Evolutionary conservation across 179 eudicot genomes (phyloP).

Genomic region (Monotropa hypopitys): DNA sequence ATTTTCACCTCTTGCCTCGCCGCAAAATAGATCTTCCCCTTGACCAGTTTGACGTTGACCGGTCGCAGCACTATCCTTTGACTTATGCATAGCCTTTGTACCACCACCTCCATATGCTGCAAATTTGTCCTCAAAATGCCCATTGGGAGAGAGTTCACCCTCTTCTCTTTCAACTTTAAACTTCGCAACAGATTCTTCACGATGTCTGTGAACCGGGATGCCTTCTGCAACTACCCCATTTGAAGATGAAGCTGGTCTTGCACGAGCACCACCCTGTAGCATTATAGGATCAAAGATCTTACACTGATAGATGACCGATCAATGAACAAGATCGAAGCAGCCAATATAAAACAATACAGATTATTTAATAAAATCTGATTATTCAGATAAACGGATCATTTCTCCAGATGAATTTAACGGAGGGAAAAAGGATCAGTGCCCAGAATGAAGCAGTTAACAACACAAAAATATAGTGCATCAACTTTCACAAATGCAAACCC

Average conservation of each 20-base stretch:
- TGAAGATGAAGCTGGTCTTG: slow-evolving; percentile 12
- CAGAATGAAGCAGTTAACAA: background rate
- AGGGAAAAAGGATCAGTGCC: background rate
- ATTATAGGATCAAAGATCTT: background rate
- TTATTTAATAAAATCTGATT: background rate
- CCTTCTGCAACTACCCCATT: slow-evolving; percentile 7
- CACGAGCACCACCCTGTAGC: slow-evolving; percentile 19
- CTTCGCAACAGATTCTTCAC: slow-evolving; percentile 13
- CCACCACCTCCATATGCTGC: slow-evolving; percentile 26
- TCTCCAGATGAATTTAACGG: background rate
- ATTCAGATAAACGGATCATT: background rate
- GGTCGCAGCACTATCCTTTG: slow-evolving; percentile 23
- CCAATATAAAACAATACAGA: too few relatives aligned
- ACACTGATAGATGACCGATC: background rate
- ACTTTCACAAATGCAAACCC: background rate
- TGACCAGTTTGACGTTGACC: slow-evolving; percentile 14
- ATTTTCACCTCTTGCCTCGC: slow-evolving; percentile 25
- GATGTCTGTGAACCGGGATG: slow-evolving; percentile 6
- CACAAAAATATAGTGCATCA: background rate
- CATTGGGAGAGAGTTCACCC: slow-evolving; percentile 53
- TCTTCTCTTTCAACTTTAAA: slow-evolving; percentile 45
- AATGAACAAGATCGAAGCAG: background rate
- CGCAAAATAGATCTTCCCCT: slow-evolving; percentile 10
- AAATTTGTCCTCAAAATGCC: slow-evolving; percentile 36
- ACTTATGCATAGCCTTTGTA: slow-evolving; percentile 24